Evolutionary conservation across 1,284 basidiomycete species (phyloP), one percentile per base, ranked within the genome.

Genomic region (Sphagnurus paluster): DNA sequence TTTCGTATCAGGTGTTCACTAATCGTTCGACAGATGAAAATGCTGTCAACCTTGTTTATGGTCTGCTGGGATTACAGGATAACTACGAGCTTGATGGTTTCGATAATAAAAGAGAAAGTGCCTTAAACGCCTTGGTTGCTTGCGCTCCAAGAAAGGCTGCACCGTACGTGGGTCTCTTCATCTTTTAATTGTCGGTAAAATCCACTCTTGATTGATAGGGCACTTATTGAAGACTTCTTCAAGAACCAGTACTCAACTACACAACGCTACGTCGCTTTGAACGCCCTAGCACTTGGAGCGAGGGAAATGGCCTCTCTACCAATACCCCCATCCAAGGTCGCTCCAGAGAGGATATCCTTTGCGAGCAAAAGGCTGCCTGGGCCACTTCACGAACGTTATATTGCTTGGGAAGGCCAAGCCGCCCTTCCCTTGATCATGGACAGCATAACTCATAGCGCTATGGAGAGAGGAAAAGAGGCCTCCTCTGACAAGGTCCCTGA

Each of bases 211-310:
- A 1, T 60, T 16, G n/a, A n/a, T n/a, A 95, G 93, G 3, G 77
- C 80, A 38, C 72, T 96, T n/a, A 84, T 89, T 36, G 92, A 98
- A 61, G 91, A 97, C 59, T 92, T 93, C 65, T 98, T 98, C 69
- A 84, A 86, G 50, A 87, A 89, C 40, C 90, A 95, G 56, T 98
- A 96, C 65, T 93, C 93, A 0, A 80, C 81, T 4, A 79, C 83
- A 17, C 93, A 98, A 59, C 84, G 94, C 9, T 86, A 82, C 50
- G 79, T 81, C 4, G 93, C 96, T 60, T 76, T 98, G 24, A 92
- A 89, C 43, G 87, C 92, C 0, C 70, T 99, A 1, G 92, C 90
- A 0, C 67, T 93, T 39, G 91, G 90, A 3, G 91, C 92, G 3
- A 74, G 91, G 42, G 93, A 97, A 61, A 72, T 97, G 4, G 87